Evolutionary conservation across 805 yeast genomes (phyloP).

Genomic region (Sugiyamaella qingdaonensis): DNA sequence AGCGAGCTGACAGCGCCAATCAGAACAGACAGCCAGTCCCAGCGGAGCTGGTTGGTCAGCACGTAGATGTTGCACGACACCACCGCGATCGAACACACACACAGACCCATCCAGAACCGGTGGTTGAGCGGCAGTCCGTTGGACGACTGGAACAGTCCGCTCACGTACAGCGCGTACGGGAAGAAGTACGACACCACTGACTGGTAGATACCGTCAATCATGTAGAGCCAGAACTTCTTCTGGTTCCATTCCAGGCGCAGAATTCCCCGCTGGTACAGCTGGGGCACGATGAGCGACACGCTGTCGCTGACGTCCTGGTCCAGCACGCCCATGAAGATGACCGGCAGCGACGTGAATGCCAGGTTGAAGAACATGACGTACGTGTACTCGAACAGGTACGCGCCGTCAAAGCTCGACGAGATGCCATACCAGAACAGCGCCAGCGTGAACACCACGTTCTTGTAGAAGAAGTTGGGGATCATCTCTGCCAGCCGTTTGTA

Average conservation of each 20-base stretch:
- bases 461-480: constrained; percentile 78
- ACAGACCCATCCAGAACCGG: constrained; percentile 67
- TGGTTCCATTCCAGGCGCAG: constrained; percentile 61
- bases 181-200: constrained; percentile 65
- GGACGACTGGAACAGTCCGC: constrained; percentile 38
- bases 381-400: constrained; percentile 74
- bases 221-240: constrained; percentile 55
- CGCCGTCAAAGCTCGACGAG: constrained; percentile 65
- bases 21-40: constrained; percentile 68
- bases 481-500: constrained; percentile 70
- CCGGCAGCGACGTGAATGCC: constrained; percentile 80
- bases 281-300: constrained; percentile 65
- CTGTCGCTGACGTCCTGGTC: constrained; percentile 75
- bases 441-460: constrained; percentile 69
- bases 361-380: constrained; percentile 74
- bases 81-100: constrained; percentile 57
- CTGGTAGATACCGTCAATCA: constrained; percentile 73
- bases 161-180: constrained; percentile 56
- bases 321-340: constrained; percentile 64
- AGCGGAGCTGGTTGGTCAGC: constrained; percentile 61
- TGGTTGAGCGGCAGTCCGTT: constrained; percentile 58
- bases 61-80: constrained; percentile 64
- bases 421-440: constrained; percentile 78
- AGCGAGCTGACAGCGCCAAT: constrained; percentile 52
- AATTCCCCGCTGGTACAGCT: constrained; percentile 66